These are phyloP conservation scores for Pythium guiyangense DNA, from an alignment of 352 stramenopile genomes.

Conservation along the genomic window DNA sequence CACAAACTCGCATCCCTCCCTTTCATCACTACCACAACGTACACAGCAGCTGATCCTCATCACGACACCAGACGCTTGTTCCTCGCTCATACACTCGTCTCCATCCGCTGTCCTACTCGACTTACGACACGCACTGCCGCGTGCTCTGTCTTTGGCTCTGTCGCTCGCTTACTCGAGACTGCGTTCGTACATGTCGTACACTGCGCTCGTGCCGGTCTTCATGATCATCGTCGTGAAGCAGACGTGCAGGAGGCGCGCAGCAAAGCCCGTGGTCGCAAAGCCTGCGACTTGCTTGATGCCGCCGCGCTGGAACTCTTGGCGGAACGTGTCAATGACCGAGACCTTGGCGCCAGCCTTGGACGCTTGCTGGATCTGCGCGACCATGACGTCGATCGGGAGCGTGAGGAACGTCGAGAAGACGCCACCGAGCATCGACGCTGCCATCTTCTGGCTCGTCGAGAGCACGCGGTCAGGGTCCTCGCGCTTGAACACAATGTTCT, in stretches of 20 bases:
- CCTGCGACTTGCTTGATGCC: constrained; percentile 72
- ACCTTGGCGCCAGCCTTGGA: constrained; percentile 86
- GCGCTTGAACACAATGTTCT: constrained; percentile 75
- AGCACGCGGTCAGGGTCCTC: constrained; percentile 55
- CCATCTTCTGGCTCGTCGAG: constrained; percentile 71
- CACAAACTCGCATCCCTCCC: not conserved
- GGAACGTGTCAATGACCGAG: constrained; percentile 65
- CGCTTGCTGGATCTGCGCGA: constrained; percentile 92
- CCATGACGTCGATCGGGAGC: constrained; percentile 92
- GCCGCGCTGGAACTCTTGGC: constrained; percentile 63
- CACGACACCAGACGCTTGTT: not conserved
- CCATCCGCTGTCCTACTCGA: no score
- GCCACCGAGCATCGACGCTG: constrained; percentile 82
- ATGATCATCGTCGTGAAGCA: constrained; percentile 91
- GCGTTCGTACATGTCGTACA: constrained; percentile 56
- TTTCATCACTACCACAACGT: not conserved
- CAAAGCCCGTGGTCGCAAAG: constrained; percentile 83
- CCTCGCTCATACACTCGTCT: no score
- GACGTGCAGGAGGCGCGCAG: constrained; percentile 63
- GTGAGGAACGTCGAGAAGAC: constrained; percentile 73
- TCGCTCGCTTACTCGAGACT: no score
- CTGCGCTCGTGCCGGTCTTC: constrained; percentile 81
- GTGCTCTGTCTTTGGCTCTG: no score
- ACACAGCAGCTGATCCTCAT: not conserved
- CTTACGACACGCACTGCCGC: no score